These are phyloP conservation scores for Sclerotinia subarctica DNA, from an alignment of 2,329 filamentous ascomycete species.

Conservation along the genomic window DNA sequence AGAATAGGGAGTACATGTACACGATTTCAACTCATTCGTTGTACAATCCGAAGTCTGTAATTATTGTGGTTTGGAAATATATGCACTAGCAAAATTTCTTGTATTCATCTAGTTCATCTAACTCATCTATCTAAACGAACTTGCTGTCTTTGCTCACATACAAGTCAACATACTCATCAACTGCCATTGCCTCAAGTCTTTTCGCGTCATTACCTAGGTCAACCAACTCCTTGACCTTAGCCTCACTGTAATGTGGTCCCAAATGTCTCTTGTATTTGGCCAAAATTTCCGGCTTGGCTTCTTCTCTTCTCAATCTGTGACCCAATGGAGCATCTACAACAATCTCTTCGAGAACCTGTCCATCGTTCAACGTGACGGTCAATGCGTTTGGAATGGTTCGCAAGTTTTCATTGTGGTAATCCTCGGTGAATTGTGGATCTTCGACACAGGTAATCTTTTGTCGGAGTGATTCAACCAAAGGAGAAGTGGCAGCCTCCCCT, in stretches of 20 bases:
- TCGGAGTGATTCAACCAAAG: slow-evolving; percentile 85
- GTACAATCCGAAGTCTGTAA: not conserved
- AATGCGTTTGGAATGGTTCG: slow-evolving; percentile 97
- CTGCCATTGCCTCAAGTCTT: slow-evolving; percentile 73
- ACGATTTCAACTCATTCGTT: too few species aligned
- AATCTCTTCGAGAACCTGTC: slow-evolving; percentile 85
- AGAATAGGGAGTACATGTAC: too few species aligned
- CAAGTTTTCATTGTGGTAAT: slow-evolving; percentile 92
- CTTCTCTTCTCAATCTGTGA: slow-evolving; percentile 84
- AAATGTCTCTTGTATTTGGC: slow-evolving; percentile 95
- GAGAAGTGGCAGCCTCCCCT: slow-evolving; percentile 84
- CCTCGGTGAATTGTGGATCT: slow-evolving; percentile 87
- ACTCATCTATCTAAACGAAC: slow-evolving; percentile 40
- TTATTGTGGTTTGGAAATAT: too few species aligned
- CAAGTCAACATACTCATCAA: slow-evolving; percentile 92
- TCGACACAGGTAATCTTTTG: slow-evolving; percentile 95
- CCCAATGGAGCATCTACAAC: slow-evolving; percentile 92
- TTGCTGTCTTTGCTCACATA: slow-evolving; percentile 64
- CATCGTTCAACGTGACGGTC: slow-evolving; percentile 91
- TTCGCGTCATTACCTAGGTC: slow-evolving; percentile 72
- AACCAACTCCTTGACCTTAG: slow-evolving; percentile 77
- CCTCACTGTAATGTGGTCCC: slow-evolving; percentile 73
- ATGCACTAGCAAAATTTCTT: not conserved
- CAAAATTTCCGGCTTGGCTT: slow-evolving; percentile 96
- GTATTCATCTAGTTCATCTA: slow-evolving; percentile 36